Percentiles rank a stretch among this genome's conserved stretches.
Evolutionary conservation across 139 green algal genomes (phyloP).

Genomic region (Chlamydomonas eustigma): DNA sequence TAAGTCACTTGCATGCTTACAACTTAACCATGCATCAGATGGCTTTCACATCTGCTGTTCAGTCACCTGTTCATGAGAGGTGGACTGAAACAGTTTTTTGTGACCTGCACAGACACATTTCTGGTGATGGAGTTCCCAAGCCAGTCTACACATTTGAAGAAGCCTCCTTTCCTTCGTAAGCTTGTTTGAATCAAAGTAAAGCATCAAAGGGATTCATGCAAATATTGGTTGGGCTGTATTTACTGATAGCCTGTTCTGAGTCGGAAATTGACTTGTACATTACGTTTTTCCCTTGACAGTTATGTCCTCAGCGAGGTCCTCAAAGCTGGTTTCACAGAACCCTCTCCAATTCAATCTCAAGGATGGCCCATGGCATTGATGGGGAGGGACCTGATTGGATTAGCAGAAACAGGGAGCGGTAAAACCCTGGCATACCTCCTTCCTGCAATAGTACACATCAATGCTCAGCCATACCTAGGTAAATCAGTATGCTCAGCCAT

Average conservation of each 20-base stretch:
- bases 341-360: slow-evolving; percentile 82
- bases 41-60: too few relatives aligned
- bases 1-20: too few relatives aligned
- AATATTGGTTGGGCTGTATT: too few relatives aligned
- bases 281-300: not conserved
- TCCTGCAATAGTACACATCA: slow-evolving; percentile 88
- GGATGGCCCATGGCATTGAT: slow-evolving; percentile 88
- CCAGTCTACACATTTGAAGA: slow-evolving; percentile 76
- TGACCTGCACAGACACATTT: slow-evolving; percentile 51
- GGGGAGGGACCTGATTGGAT: slow-evolving; percentile 75
- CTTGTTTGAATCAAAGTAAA: too few relatives aligned
- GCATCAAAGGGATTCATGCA: too few relatives aligned
- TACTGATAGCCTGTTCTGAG: too few relatives aligned
- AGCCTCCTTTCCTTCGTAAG: slow-evolving; percentile 62
- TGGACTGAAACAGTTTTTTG: too few relatives aligned
- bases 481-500: too few relatives aligned
- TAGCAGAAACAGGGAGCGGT: slow-evolving; percentile 86
- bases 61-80: too few relatives aligned
- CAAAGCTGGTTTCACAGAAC: slow-evolving; percentile 65
- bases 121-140: slow-evolving; percentile 67
- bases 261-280: not conserved
- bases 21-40: too few relatives aligned
- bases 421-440: slow-evolving; percentile 90
- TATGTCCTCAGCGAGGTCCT: slow-evolving; percentile 84
- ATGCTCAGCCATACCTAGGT: slow-evolving; percentile 82